These are phyloP conservation scores for Rhizoclosmatium globosum DNA, from an alignment of 192 early-diverging fungal genomes.

Conservation along the genomic window DNA sequence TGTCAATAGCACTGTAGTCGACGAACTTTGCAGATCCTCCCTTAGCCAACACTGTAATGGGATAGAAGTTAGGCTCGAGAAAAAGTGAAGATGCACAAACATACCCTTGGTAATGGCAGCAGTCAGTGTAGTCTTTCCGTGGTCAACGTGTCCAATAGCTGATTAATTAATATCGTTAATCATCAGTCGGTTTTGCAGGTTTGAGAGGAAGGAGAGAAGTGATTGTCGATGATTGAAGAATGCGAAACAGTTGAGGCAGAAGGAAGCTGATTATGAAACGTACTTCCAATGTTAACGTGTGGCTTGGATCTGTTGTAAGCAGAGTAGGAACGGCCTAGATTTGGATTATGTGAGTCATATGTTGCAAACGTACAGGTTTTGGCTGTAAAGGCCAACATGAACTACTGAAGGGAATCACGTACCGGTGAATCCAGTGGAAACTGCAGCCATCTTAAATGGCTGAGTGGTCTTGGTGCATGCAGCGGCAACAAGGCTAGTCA, in stretches of 20 bases:
- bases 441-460: background rate
- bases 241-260: too few relatives aligned
- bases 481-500: background rate
- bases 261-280: too few relatives aligned
- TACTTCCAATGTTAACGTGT: constrained; percentile 95
- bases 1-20: constrained; percentile 97
- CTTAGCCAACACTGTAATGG: constrained; percentile 71
- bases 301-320: constrained; percentile 89
- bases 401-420: background rate
- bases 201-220: too few relatives aligned
- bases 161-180: too few relatives aligned
- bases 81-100: constrained; percentile 5
- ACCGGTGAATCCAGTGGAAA: background rate
- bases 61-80: constrained; percentile 15
- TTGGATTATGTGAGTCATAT: background rate
- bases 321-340: constrained; percentile 33
- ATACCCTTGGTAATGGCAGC: constrained; percentile 94
- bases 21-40: constrained; percentile 87
- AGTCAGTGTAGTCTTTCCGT: constrained; percentile 98
- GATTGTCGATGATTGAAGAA: too few relatives aligned
- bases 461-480: background rate
- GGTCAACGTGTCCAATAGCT: constrained; percentile 97
- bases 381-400: background rate
- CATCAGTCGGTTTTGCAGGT: too few relatives aligned
- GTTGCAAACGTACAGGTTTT: background rate